These are phyloP conservation scores for Mycena albidolilacea DNA, from an alignment of 768 basidiomycete species.

Conservation along the genomic window DNA sequence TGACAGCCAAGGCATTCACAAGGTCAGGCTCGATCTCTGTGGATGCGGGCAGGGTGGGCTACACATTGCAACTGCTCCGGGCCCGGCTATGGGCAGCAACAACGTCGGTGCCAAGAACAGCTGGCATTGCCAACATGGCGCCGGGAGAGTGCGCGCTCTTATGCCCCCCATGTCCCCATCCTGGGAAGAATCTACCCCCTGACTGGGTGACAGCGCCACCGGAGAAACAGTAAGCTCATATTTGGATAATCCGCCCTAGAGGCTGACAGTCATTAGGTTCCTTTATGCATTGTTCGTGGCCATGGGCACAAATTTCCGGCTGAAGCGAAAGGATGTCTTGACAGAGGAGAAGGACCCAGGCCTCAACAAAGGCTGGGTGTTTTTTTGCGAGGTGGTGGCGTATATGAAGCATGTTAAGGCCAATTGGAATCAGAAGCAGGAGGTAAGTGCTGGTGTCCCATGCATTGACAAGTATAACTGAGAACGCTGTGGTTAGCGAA, in stretches of 20 bases:
- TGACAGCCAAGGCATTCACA: too few species aligned
- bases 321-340: conserved; percentile 5
- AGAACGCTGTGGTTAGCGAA: too few species aligned
- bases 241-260: too few species aligned
- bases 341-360: conserved; percentile 10
- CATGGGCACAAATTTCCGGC: conserved; percentile 49
- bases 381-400: background rate
- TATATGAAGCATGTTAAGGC: background rate
- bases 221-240: conserved; percentile 1
- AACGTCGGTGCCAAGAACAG: too few species aligned
- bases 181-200: conserved; percentile 43
- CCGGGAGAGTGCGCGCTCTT: conserved; percentile 38
- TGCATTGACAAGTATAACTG: too few species aligned
- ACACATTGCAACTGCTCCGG: too few species aligned
- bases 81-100: too few species aligned
- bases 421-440: background rate
- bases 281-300: conserved; percentile 16
- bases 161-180: conserved; percentile 49
- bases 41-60: too few species aligned
- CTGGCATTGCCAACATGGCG: background rate
- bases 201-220: conserved; percentile 38
- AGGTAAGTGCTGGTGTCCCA: conserved; percentile 5
- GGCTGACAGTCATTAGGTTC: background rate
- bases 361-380: background rate
- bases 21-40: too few species aligned